These are phyloP conservation scores for Phytophthora pseudosyringae DNA, from an alignment of 352 stramenopile species.

Conservation along the genomic window DNA sequence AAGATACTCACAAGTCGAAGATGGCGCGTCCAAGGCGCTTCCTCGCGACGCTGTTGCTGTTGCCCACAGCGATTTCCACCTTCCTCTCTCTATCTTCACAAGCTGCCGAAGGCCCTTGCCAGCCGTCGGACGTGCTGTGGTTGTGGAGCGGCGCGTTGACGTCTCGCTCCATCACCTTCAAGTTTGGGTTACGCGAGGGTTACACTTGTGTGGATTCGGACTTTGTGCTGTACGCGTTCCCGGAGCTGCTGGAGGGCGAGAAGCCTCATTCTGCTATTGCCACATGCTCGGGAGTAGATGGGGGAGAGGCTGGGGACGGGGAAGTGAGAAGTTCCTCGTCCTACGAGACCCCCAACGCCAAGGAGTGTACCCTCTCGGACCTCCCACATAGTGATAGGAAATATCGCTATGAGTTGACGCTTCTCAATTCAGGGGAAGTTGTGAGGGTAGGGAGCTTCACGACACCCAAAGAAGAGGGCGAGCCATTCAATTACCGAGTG, in stretches of 20 bases:
- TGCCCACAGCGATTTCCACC: neutral
- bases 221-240: slow-evolving; percentile 68
- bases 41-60: slow-evolving; percentile 18
- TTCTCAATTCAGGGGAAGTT: slow-evolving; percentile 41
- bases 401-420: slow-evolving; percentile 71
- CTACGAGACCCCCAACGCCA: slow-evolving; percentile 42
- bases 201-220: slow-evolving; percentile 53
- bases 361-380: slow-evolving; percentile 53
- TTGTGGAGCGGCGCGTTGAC: slow-evolving; percentile 77
- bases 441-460: slow-evolving; percentile 51
- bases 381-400: slow-evolving; percentile 52
- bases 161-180: slow-evolving; percentile 72
- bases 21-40: slow-evolving; percentile 14
- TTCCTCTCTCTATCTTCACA: neutral
- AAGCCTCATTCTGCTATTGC: slow-evolving; percentile 58
- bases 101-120: slow-evolving; percentile 28
- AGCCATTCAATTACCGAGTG: slow-evolving; percentile 68
- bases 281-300: slow-evolving; percentile 39
- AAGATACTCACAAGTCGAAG: slow-evolving; percentile 2
- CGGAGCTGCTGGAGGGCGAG: slow-evolving; percentile 46
- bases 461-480: slow-evolving; percentile 54
- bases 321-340: slow-evolving; percentile 39
- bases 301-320: slow-evolving; percentile 28
- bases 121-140: slow-evolving; percentile 63
- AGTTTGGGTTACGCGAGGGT: slow-evolving; percentile 65